phyloP scores from a whole-genome alignment of 2,329 filamentous ascomycete genomes.

The Colletotrichum cordylinicola region DNA sequence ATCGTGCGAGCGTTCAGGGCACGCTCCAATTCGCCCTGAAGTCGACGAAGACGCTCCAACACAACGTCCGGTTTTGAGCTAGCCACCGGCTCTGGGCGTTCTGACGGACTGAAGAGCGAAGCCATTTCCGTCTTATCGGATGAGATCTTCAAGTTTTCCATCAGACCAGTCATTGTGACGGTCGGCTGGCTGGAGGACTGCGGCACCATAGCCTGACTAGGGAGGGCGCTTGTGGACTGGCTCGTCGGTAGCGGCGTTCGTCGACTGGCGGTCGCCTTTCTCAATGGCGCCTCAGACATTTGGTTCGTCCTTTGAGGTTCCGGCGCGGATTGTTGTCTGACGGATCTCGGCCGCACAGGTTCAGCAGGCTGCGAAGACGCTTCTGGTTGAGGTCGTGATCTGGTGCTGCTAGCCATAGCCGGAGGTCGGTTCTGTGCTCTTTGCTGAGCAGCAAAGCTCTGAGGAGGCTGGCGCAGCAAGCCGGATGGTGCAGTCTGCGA shows the following conservation, averaged over 20 bases:
- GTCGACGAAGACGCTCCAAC: slow-evolving; percentile 57
- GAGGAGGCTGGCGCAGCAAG: slow-evolving; percentile 59
- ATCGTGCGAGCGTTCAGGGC: slow-evolving; percentile 68
- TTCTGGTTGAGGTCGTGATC: slow-evolving; percentile 32
- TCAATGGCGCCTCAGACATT: slow-evolving; percentile 11
- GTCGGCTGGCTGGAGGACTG: slow-evolving; percentile 10
- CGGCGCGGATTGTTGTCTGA: slow-evolving; percentile 19
- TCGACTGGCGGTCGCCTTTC: background rate
- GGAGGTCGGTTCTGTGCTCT: slow-evolving; percentile 59
- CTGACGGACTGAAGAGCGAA: slow-evolving; percentile 62
- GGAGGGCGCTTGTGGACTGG: slow-evolving; percentile 18
- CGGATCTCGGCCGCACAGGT: slow-evolving; percentile 5
- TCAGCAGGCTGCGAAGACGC: slow-evolving; percentile 2
- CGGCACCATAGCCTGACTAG: slow-evolving; percentile 1
- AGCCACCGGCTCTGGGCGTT: slow-evolving; percentile 54
- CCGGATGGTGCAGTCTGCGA: slow-evolving; percentile 43
- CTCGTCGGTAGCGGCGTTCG: slow-evolving; percentile 20
- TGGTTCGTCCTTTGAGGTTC: slow-evolving; percentile 8
- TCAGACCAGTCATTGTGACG: slow-evolving; percentile 13
- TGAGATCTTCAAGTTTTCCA: slow-evolving; percentile 28
- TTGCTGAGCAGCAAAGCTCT: slow-evolving; percentile 72
- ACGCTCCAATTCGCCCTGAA: slow-evolving; percentile 67
- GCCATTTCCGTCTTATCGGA: slow-evolving; percentile 37
- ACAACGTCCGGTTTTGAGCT: slow-evolving; percentile 64
- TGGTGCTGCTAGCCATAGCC: slow-evolving; percentile 28